Base-by-base conservation (phyloP, 2,329 filamentous ascomycete genomes). In the Epichloe hybrida region DNA sequence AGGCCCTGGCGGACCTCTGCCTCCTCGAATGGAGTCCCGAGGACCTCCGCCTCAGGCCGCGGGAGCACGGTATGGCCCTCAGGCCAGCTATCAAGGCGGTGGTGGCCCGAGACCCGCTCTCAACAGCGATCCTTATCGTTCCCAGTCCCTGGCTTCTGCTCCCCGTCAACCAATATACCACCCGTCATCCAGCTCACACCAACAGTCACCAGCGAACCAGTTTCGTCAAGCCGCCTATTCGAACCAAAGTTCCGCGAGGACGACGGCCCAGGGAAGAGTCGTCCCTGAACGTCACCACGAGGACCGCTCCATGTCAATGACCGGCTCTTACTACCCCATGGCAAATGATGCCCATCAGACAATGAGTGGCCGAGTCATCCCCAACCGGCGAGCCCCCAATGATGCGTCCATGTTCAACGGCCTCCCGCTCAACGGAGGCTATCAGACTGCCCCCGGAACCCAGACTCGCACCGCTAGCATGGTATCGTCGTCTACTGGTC, bases 251-350 rank as follows among this genome's bases (percentile, higher is more conserved):
- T 77, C 81, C 58, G 83, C 88, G 2, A 78, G 84, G 54, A 95
- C 88, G 46, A 98, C 93, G 3, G 88, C 90, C 8, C 90, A 96
- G 65, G 93, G 93, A 35, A 80, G 93, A 54, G 75, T 93, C 37
- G 89, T 98, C 8, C 93, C 93, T 1, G 90, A 96, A 63, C 82
- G 91, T 50, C 86, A 90, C 50, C 86, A 90, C 54, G 88, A 94
- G 60, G 91, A 97, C 66, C 81, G 93, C 52, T 83, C 93, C 55
- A 97, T 97, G 93, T 95, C 91, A 44, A 84, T 98, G 84, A 93
- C 85, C 5, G 88, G 86, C 9, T 86, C 66, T 20, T 74, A 71
- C 53, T 65, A 88, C 58, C 76, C 83, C 3, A 76, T 84, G 50
- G 88, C 94, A 58, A 77, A 79, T 54, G 85, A 86, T 60, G 74